Percentiles rank a stretch among this genome's conserved stretches.
Evolutionary conservation across 2,329 filamentous ascomycete species (phyloP).

Genomic region (Nannizziopsis arthrosporioides): DNA sequence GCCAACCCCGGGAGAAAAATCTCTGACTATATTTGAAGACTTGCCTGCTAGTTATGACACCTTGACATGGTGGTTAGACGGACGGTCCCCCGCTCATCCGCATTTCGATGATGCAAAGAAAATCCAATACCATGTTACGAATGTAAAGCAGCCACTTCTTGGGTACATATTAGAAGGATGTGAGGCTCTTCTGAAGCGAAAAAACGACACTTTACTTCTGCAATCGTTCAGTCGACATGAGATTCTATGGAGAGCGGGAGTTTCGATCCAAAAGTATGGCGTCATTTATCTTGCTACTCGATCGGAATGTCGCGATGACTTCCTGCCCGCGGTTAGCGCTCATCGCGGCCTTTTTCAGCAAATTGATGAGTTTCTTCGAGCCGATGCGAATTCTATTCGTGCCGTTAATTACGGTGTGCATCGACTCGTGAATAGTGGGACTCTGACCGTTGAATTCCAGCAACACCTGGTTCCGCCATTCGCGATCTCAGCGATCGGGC

Average conservation of each 20-base stretch:
- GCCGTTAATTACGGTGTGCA: conserved; percentile 8
- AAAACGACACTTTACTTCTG: not conserved
- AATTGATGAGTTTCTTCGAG: conserved; percentile 2
- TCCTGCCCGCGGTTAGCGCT: not conserved
- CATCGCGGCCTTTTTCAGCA: not conserved
- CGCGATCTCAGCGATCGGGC: conserved; percentile 4
- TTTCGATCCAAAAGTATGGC: conserved; percentile 6
- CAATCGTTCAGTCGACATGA: not conserved
- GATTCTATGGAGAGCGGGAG: conserved; percentile 3
- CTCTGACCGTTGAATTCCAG: conserved; percentile 2
- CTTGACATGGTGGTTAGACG: conserved; percentile 9
- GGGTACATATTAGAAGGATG: conserved; percentile 7
- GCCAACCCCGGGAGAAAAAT: not conserved
- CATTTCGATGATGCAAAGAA: not conserved
- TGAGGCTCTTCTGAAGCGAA: not conserved
- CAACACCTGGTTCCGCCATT: conserved; percentile 1
- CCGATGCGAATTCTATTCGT: conserved; percentile 1
- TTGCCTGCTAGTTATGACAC: conserved; percentile 3
- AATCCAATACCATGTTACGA: conserved; percentile 4
- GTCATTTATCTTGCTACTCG: conserved; percentile 9
- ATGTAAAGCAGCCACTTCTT: conserved; percentile 7
- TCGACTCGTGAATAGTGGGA: conserved; percentile 4
- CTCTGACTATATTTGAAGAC: not conserved
- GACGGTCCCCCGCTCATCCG: conserved; percentile 2
- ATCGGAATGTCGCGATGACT: conserved; percentile 4